Evolutionary conservation across 2,329 filamentous ascomycete species (phyloP).

Genomic region (Aurifilum marmelostoma): DNA sequence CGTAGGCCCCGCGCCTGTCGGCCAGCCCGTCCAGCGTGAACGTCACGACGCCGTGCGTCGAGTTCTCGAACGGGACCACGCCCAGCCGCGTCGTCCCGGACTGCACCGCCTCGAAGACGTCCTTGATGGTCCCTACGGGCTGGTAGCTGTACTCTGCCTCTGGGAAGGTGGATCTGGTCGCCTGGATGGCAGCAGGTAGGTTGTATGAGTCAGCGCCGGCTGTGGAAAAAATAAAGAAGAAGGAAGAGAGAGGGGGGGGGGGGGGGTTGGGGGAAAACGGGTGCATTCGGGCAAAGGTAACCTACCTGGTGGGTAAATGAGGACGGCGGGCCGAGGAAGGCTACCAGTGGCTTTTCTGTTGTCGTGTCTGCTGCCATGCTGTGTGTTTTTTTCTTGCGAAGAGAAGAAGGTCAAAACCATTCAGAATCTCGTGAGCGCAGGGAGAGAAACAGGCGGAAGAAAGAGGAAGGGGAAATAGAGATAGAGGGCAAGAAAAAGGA

Average conservation of each 20-base stretch:
- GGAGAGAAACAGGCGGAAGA: too few relatives aligned
- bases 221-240: too few relatives aligned
- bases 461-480: neutral
- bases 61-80: constrained; percentile 95
- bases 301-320: constrained; percentile 38
- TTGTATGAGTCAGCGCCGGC: constrained; percentile 8
- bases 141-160: constrained; percentile 51
- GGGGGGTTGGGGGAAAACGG: too few relatives aligned
- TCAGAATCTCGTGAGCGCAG: neutral
- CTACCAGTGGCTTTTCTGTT: constrained; percentile 30
- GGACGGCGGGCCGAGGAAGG: constrained; percentile 35
- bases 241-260: neutral
- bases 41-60: constrained; percentile 88
- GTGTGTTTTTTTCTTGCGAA: neutral
- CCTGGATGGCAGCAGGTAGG: constrained; percentile 31
- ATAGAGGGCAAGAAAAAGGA: too few relatives aligned
- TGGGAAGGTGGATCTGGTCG: constrained; percentile 48
- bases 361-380: neutral
- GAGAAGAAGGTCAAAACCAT: neutral
- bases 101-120: constrained; percentile 82
- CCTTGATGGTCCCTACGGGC: constrained; percentile 59
- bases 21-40: constrained; percentile 89
- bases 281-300: neutral
- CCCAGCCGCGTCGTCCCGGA: constrained; percentile 66
- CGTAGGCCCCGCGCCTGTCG: constrained; percentile 67